Evolutionary conservation across 2,329 filamentous ascomycete species (phyloP).

Genomic region (Aureobasidium sp.): DNA sequence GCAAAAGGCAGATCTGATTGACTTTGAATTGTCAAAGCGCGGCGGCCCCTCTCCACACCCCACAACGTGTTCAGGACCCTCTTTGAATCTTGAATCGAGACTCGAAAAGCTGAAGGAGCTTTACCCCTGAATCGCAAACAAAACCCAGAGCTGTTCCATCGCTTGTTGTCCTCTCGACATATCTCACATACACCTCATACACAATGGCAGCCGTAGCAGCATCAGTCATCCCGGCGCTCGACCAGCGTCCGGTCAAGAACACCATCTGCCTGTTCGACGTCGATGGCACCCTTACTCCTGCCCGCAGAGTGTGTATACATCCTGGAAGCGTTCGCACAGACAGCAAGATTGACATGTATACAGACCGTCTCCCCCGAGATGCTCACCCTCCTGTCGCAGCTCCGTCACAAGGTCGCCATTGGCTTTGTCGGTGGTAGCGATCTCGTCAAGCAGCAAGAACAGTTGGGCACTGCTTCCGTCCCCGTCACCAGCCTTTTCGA

Average conservation of each 20-base stretch:
- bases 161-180: neutral
- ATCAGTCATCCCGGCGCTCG: constrained; percentile 60
- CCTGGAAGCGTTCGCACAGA: neutral
- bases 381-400: constrained; percentile 65
- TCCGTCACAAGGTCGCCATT: constrained; percentile 82
- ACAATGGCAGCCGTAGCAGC: constrained; percentile 30
- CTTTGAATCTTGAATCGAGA: neutral
- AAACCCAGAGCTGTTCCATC: neutral
- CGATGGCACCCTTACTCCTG: constrained; percentile 80
- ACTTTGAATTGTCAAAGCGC: neutral
- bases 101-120: neutral
- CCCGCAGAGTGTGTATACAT: constrained; percentile 56
- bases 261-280: constrained; percentile 96
- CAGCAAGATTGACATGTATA: neutral
- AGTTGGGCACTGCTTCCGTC: constrained; percentile 63
- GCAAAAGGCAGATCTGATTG: neutral
- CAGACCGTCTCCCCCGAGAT: constrained; percentile 70
- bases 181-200: neutral
- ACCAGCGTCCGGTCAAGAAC: constrained; percentile 79
- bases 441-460: constrained; percentile 90
- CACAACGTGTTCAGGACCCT: neutral
- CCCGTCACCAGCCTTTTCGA: constrained; percentile 82
- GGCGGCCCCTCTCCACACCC: neutral
- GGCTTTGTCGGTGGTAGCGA: constrained; percentile 91
- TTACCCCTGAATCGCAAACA: constrained; percentile 9